These are phyloP conservation scores for Colletotrichum somersetense DNA, from an alignment of 2,329 filamentous ascomycete genomes.

Conservation along the genomic window DNA sequence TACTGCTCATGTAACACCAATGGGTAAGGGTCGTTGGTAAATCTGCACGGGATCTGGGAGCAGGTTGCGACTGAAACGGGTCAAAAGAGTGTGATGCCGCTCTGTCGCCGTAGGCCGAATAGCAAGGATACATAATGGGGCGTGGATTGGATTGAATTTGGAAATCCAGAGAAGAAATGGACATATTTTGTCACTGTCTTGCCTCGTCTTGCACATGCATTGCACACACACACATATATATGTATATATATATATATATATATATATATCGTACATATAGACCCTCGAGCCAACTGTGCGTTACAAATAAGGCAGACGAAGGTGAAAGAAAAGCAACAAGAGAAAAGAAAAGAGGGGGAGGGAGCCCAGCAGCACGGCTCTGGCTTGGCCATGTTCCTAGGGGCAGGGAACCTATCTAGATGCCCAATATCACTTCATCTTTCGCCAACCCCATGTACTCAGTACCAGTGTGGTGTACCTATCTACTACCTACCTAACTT, in stretches of 20 bases:
- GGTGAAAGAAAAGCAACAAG: neutral
- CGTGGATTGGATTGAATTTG: neutral
- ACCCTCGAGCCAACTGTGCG: neutral
- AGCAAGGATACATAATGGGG: neutral
- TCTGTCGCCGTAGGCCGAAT: slow-evolving; percentile 6
- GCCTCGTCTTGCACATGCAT: neutral
- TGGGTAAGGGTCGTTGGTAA: slow-evolving; percentile 13
- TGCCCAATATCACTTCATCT: neutral
- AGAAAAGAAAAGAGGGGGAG: neutral
- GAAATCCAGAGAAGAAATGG: neutral
- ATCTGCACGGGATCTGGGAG: neutral
- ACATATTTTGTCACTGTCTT: neutral
- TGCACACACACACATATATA: no score
- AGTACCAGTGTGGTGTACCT: neutral
- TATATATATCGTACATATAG: no score
- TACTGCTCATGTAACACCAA: neutral
- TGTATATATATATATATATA: neutral
- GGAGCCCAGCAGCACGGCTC: neutral
- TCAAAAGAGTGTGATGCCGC: neutral
- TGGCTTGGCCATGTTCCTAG: no score
- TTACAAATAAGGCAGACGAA: neutral
- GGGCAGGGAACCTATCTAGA: neutral
- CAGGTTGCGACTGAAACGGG: slow-evolving; percentile 20
- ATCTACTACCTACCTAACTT: no score
- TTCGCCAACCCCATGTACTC: neutral